These are phyloP conservation scores for Sphagnurus paluster DNA, from an alignment of 1,284 basidiomycete species.

Conservation along the genomic window DNA sequence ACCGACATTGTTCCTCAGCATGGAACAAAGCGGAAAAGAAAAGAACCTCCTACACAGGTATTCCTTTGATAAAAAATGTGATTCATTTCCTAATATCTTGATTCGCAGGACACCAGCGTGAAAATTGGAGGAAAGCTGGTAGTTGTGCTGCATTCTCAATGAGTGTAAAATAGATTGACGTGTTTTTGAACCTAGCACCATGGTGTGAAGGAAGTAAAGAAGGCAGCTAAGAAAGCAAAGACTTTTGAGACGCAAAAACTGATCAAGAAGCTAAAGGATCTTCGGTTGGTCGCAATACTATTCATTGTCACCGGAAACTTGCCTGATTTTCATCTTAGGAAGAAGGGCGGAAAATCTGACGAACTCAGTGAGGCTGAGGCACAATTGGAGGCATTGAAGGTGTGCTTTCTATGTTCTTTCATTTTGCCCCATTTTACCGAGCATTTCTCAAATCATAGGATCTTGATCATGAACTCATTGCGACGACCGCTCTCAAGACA, in stretches of 20 bases:
- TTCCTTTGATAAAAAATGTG: not conserved
- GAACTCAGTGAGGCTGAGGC: slow-evolving; percentile 58
- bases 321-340: slow-evolving; percentile 29
- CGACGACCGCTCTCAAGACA: slow-evolving; percentile 60
- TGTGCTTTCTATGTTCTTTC: slow-evolving; percentile 34
- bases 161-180: not conserved
- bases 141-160: slow-evolving; percentile 12
- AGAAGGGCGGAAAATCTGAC: slow-evolving; percentile 38
- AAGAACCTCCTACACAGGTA: slow-evolving; percentile 32
- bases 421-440: not conserved
- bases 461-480: slow-evolving; percentile 59
- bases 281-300: slow-evolving; percentile 46
- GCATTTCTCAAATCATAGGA: slow-evolving; percentile 38
- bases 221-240: slow-evolving; percentile 80
- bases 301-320: not conserved
- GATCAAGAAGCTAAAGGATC: slow-evolving; percentile 79
- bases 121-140: slow-evolving; percentile 43
- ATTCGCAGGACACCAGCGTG: slow-evolving; percentile 33
- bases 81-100: slow-evolving; percentile 14
- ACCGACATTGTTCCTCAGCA: slow-evolving; percentile 14
- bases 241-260: slow-evolving; percentile 82
- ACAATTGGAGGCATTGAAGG: slow-evolving; percentile 73
- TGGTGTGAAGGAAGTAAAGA: slow-evolving; percentile 62
- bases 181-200: slow-evolving; percentile 55
- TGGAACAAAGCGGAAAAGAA: slow-evolving; percentile 43